Percentiles rank a stretch among this genome's conserved stretches.
Conservation (phyloP, 2,329 filamentous ascomycete genomes). For the Cladosporium oxysporum region DNA sequence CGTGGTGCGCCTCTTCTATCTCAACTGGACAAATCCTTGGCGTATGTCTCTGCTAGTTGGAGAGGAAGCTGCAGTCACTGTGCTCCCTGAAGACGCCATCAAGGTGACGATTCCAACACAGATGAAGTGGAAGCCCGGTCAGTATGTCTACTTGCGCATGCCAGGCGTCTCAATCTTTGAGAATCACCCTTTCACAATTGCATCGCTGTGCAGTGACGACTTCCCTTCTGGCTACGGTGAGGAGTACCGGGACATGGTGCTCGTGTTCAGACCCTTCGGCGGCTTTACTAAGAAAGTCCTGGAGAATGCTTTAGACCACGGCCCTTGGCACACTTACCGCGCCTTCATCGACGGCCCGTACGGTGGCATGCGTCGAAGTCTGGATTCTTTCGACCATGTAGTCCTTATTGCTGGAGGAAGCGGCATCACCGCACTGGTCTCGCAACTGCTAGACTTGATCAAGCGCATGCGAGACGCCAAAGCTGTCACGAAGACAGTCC, state of each 20-base stretch:
- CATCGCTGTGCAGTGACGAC: slow-evolving; percentile 88
- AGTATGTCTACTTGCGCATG: slow-evolving; percentile 94
- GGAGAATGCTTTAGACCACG: slow-evolving; percentile 79
- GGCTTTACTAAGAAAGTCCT: slow-evolving; percentile 87
- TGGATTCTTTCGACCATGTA: slow-evolving; percentile 91
- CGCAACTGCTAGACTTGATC: slow-evolving; percentile 88
- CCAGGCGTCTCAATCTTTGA: slow-evolving; percentile 87
- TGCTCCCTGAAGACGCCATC: slow-evolving; percentile 91
- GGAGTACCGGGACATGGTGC: slow-evolving; percentile 80
- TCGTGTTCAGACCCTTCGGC: slow-evolving; percentile 88
- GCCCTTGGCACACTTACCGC: slow-evolving; percentile 87
- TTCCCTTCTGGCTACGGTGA: slow-evolving; percentile 91
- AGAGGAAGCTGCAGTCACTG: slow-evolving; percentile 84
- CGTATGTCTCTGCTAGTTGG: slow-evolving; percentile 80
- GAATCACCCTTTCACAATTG: slow-evolving; percentile 94
- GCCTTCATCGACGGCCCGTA: slow-evolving; percentile 94
- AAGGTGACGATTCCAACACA: slow-evolving; percentile 94
- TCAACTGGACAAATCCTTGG: slow-evolving; percentile 87
- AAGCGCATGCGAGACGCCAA: slow-evolving; percentile 95
- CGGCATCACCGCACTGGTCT: slow-evolving; percentile 90
- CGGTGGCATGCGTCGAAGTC: slow-evolving; percentile 85
- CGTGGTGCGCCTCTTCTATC: slow-evolving; percentile 72
- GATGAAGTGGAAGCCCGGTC: slow-evolving; percentile 88
- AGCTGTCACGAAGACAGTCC: slow-evolving; percentile 84
- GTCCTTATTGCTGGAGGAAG: slow-evolving; percentile 92